Percentiles rank a stretch among this genome's conserved stretches.
These are phyloP conservation scores for Irpex rosettiformis DNA, from an alignment of 1,284 basidiomycete species.

Conservation along the genomic window DNA sequence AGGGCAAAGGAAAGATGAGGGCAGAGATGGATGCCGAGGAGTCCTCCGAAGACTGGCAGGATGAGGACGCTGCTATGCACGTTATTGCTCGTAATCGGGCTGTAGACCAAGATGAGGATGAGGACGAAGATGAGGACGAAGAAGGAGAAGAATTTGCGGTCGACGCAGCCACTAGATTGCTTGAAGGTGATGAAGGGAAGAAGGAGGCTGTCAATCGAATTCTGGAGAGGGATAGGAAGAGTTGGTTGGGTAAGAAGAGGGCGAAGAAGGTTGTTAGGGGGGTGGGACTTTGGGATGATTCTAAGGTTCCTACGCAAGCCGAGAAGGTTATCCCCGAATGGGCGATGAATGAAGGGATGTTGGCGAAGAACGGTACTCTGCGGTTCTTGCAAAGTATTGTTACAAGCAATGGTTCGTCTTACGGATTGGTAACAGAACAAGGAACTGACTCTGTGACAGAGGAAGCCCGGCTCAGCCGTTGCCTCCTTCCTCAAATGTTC, in stretches of 20 bases:
- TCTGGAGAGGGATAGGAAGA: constrained; percentile 33
- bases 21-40: constrained; percentile 26
- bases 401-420: neutral
- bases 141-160: constrained; percentile 22
- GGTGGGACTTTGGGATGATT: constrained; percentile 21
- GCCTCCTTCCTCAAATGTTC: constrained; percentile 34
- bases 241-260: constrained; percentile 21
- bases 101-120: too few species aligned
- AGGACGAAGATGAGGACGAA: constrained; percentile 1
- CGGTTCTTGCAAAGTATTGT: neutral
- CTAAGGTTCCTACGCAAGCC: constrained; percentile 9
- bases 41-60: constrained; percentile 37
- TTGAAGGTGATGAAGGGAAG: constrained; percentile 37
- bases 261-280: constrained; percentile 38
- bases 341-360: constrained; percentile 3
- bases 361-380: constrained; percentile 13
- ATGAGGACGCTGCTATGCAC: constrained; percentile 37
- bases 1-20: neutral
- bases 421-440: neutral
- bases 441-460: constrained; percentile 31
- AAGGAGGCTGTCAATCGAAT: constrained; percentile 39
- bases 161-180: constrained; percentile 30
- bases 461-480: constrained; percentile 29
- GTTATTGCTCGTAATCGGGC: constrained; percentile 24
- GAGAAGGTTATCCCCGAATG: constrained; percentile 13